phyloP scores from a whole-genome alignment of 2,329 filamentous ascomycete genomes.

The Fusarium mundagurra region DNA sequence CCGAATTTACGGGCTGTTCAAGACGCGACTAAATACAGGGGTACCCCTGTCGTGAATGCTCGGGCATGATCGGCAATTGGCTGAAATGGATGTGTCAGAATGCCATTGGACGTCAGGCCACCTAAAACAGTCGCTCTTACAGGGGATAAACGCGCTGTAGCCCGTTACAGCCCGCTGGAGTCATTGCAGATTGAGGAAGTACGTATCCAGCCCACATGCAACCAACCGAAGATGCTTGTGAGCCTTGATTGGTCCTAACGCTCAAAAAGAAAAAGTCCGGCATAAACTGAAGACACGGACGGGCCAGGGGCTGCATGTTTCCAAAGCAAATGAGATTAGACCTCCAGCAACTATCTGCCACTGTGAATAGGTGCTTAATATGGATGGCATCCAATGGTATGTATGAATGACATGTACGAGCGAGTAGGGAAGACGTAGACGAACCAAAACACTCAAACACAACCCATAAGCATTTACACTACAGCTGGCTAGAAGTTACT shows the following conservation, averaged over 20 bases:
- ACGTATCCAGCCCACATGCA: not conserved
- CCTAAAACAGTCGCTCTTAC: slow-evolving; percentile 12
- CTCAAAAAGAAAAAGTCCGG: slow-evolving; percentile 19
- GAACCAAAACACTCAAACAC: not conserved
- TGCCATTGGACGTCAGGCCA: not conserved
- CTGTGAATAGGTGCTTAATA: not conserved
- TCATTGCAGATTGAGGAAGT: slow-evolving; percentile 25
- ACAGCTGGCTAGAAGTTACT: not conserved
- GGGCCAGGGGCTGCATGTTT: slow-evolving; percentile 20
- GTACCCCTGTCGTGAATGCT: slow-evolving; percentile 46
- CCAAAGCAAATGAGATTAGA: slow-evolving; percentile 28
- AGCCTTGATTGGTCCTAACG: slow-evolving; percentile 21
- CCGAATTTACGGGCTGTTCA: slow-evolving; percentile 32
- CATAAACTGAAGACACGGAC: slow-evolving; percentile 2
- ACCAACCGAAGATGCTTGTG: not conserved
- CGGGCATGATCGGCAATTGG: slow-evolving; percentile 31
- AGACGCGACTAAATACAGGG: slow-evolving; percentile 43
- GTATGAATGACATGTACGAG: not conserved
- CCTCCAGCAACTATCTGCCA: slow-evolving; percentile 9
- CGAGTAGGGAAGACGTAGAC: not conserved
- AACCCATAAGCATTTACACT: not conserved
- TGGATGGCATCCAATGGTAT: not conserved
- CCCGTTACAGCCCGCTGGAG: slow-evolving; percentile 12
- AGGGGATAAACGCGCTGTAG: slow-evolving; percentile 12
- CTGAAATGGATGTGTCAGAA: slow-evolving; percentile 44